These are phyloP conservation scores for Nitzschia palea DNA, from an alignment of 108 stramenopile genomes.

Conservation along the genomic window DNA sequence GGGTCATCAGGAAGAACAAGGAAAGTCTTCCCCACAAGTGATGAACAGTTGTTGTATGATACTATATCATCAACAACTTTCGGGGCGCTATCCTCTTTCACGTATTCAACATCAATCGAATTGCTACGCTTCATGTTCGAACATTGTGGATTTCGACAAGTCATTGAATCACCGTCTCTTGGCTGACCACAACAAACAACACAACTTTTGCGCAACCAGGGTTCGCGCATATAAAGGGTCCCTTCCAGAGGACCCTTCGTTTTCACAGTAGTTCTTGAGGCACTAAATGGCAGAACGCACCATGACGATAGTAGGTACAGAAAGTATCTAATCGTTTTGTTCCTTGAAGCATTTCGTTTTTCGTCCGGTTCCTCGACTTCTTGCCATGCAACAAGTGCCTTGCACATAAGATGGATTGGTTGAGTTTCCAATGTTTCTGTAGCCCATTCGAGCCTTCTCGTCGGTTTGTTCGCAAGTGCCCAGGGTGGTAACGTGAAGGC, in stretches of 20 bases:
- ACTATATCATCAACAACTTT: background rate
- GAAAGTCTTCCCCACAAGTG: constrained; percentile 44
- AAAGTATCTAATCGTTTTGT: constrained; percentile 24
- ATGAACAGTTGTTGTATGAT: constrained; percentile 29
- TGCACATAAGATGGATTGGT: constrained; percentile 33
- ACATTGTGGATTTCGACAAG: constrained; percentile 12
- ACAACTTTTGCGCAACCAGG: constrained; percentile 23
- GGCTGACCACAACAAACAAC: constrained; percentile 20
- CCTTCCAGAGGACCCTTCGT: constrained; percentile 18
- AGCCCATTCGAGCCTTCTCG: constrained; percentile 32
- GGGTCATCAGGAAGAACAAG: constrained; percentile 41
- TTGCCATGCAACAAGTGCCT: constrained; percentile 7
- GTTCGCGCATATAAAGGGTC: constrained; percentile 12
- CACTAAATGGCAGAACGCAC: constrained; percentile 14
- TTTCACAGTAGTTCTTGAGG: background rate
- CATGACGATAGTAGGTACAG: constrained; percentile 28
- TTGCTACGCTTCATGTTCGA: background rate
- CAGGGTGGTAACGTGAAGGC: constrained; percentile 9
- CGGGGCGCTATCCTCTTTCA: background rate
- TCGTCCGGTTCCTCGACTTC: background rate
- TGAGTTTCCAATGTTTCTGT: constrained; percentile 16
- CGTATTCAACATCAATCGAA: background rate
- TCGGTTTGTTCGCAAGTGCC: background rate
- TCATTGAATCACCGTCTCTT: background rate
- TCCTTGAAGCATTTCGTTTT: background rate